Evolutionary conservation across 1,284 basidiomycete species (phyloP).

Genomic region (Cryptococcus sp.): DNA sequence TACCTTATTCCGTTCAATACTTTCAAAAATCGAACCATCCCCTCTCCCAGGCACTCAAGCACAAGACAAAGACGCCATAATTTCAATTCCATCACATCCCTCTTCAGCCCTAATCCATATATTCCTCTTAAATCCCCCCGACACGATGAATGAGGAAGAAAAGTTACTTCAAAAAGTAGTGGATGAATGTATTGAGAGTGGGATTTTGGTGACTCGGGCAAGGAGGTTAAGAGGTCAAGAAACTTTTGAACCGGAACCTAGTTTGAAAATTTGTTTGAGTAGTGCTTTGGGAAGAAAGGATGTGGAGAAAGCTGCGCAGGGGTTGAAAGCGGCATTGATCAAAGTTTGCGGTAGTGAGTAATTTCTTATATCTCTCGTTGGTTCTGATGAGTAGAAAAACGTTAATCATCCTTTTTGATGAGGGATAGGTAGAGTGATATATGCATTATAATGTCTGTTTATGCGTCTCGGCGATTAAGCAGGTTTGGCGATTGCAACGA

Average conservation of each 20-base stretch:
- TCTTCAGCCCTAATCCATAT: slow-evolving; percentile 86
- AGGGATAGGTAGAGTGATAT: too few species aligned
- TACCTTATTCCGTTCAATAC: slow-evolving; percentile 64
- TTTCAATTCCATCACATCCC: slow-evolving; percentile 78
- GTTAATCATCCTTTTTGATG: too few species aligned
- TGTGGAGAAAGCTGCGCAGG: slow-evolving; percentile 75
- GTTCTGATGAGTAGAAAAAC: too few species aligned
- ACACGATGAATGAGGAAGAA: slow-evolving; percentile 66
- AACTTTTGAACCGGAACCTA: slow-evolving; percentile 74
- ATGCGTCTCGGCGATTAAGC: too few species aligned
- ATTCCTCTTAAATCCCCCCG: slow-evolving; percentile 54
- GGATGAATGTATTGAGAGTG: slow-evolving; percentile 65
- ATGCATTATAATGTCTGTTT: too few species aligned
- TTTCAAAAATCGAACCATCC: slow-evolving; percentile 61
- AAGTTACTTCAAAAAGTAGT: slow-evolving; percentile 77
- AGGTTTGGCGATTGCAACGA: too few species aligned
- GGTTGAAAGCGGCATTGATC: slow-evolving; percentile 68
- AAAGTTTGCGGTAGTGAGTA: slow-evolving; percentile 56
- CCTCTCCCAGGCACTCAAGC: slow-evolving; percentile 8
- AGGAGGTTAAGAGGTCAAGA: slow-evolving; percentile 79
- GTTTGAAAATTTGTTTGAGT: slow-evolving; percentile 75
- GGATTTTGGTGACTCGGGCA: slow-evolving; percentile 75
- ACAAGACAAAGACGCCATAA: slow-evolving; percentile 55
- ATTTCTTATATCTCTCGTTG: too few species aligned
- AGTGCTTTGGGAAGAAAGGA: slow-evolving; percentile 81